phyloP scores from a whole-genome alignment of 345 rosid genomes.

The Eucalyptus cloeziana region DNA sequence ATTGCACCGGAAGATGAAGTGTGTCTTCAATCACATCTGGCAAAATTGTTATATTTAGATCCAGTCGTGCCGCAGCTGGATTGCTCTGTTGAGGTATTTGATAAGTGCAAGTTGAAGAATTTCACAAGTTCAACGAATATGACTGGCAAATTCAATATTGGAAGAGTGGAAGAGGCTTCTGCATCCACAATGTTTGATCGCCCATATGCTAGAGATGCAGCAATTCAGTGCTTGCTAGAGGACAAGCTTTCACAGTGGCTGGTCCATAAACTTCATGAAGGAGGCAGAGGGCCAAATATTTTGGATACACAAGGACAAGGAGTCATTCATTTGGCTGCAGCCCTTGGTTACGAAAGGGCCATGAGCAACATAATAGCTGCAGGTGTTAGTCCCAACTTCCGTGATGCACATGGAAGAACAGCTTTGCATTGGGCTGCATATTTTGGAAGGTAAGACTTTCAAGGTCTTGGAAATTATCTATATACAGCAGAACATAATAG shows the following conservation, averaged over 20 bases:
- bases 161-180: background rate
- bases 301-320: conserved; percentile 52
- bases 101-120: conserved; percentile 22
- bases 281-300: conserved; percentile 31
- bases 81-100: conserved; percentile 23
- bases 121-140: conserved; percentile 6
- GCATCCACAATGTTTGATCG: background rate
- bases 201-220: conserved; percentile 10
- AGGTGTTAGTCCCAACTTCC: conserved; percentile 40
- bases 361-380: conserved; percentile 36
- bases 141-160: background rate
- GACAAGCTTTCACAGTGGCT: conserved; percentile 48
- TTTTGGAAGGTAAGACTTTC: conserved; percentile 41
- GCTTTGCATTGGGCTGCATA: conserved; percentile 66
- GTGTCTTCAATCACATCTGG: conserved; percentile 29
- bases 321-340: conserved; percentile 46
- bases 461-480: background rate
- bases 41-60: conserved; percentile 17
- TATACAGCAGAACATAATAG: background rate
- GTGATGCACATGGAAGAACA: conserved; percentile 51
- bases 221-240: conserved; percentile 27
- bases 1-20: conserved; percentile 10
- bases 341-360: conserved; percentile 60
- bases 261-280: conserved; percentile 29
- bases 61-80: conserved; percentile 7